Base-by-base conservation (phyloP, 2,329 filamentous ascomycete species). In the Hypoxylon sp. region DNA sequence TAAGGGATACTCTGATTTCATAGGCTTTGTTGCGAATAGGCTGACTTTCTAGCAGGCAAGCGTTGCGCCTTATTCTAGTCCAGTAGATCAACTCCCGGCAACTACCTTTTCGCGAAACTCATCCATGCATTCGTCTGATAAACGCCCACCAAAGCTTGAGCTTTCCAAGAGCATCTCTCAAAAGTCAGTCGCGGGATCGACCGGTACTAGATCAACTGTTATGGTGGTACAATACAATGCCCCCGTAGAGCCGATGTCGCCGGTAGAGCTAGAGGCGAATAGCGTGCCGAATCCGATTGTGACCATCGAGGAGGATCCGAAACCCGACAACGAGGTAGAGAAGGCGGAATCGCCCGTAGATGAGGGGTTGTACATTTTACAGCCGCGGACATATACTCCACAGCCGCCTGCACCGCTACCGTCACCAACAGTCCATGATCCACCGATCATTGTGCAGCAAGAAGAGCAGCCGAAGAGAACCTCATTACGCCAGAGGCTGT, bases 311-410 rank as follows among this genome's bases (percentile, higher is more conserved):
- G 72, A 76, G 14, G 70, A 72, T 40, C 61, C 55, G 13, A 68
- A 71, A 60, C 58, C 72, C 6, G 73, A 73, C 10, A 68, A 56
- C 3, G 71, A 75, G n/a, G 63, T 66, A 53, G 69, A 64, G 60
- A 61, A 71, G 44, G 60, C 27, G 3, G 69, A 72, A 55, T 71
- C 72, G 6, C 68, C 74, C 13, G 76, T 78, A 40, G 81, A 86
- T 42, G 81, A 81, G 8, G 77, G 81, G 0, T 73, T 89, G 1
- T 89, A 83, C 65, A 81, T 89, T 22, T 79, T 90, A 3, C 87
- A 89, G 69, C 88, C 88, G 11, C 81, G 83, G 35, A 88, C 86
- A 0, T 89, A 89, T 71, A 88, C 86, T 0, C 88, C 88, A 0
- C 80, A 83, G 56, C 83, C 82, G 3, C 81, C 84, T 0, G 80